phyloP scores from a whole-genome alignment of 768 basidiomycete genomes.

The Rossbeevera mucosa region DNA sequence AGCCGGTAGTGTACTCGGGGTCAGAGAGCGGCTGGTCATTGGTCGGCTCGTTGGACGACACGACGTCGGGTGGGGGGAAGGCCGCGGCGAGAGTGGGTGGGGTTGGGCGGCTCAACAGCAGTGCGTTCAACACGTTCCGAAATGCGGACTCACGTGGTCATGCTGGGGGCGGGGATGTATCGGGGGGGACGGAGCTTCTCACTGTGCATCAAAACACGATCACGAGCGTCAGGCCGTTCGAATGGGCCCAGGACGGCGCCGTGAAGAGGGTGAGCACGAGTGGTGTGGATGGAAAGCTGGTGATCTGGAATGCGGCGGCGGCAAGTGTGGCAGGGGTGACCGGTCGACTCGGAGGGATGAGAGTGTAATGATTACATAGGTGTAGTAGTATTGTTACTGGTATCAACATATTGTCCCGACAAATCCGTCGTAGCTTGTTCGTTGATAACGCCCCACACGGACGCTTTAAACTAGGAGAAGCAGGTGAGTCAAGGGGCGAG shows the following conservation, averaged over 20 bases:
- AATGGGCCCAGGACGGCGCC: conserved; percentile 43
- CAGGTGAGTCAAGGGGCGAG: conserved; percentile 3
- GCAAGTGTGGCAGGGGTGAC: conserved; percentile 43
- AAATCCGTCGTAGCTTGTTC: conserved; percentile 48
- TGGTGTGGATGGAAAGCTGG: conserved; percentile 90
- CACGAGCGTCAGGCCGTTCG: conserved; percentile 81
- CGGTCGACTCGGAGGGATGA: conserved; percentile 47
- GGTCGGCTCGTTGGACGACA: conserved; percentile 81
- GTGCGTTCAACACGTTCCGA: conserved; percentile 92
- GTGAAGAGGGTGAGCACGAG: conserved; percentile 82
- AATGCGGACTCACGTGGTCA: conserved; percentile 78
- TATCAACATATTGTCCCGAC: conserved; percentile 17
- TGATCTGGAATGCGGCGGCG: conserved; percentile 79
- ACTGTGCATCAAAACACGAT: conserved; percentile 99
- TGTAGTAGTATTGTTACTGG: conserved; percentile 1
- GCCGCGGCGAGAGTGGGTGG: conserved; percentile 39
- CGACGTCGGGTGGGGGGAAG: conserved; percentile 39
- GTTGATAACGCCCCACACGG: conserved; percentile 91
- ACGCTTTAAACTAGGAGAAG: conserved; percentile 78
- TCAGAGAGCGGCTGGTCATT: conserved; percentile 72
- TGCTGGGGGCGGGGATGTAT: conserved; percentile 29
- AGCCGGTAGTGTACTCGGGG: conserved; percentile 84
- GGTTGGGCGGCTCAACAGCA: conserved; percentile 79
- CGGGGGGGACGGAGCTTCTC: conserved; percentile 66
- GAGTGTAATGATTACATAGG: conserved; percentile 29